Evolutionary conservation across 2,329 filamentous ascomycete genomes (phyloP).

Genomic region (Verticillium isaacii): DNA sequence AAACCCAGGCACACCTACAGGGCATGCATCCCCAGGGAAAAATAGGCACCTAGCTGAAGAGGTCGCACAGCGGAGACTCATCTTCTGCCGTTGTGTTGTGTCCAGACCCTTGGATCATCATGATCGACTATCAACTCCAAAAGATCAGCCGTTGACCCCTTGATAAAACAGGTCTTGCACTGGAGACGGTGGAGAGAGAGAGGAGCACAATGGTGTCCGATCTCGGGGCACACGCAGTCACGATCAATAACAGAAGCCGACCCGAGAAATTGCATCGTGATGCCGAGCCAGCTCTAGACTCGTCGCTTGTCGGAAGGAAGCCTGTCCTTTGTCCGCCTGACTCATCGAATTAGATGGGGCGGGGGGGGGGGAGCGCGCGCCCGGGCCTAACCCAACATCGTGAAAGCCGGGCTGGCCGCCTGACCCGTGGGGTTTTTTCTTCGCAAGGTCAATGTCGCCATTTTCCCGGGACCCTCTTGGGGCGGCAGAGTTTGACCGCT

Average conservation of each 20-base stretch:
- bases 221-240: neutral
- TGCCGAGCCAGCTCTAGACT: neutral
- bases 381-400: neutral
- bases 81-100: neutral
- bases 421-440: neutral
- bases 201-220: neutral
- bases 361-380: neutral
- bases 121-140: neutral
- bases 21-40: neutral
- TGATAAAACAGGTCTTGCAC: neutral
- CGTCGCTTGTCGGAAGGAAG: neutral
- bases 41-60: neutral
- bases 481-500: neutral
- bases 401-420: neutral
- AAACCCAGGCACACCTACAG: too few relatives aligned
- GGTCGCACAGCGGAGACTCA: neutral
- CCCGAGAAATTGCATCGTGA: neutral
- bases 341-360: neutral
- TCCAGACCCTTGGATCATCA: neutral
- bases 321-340: neutral
- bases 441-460: neutral
- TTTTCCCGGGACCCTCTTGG: neutral
- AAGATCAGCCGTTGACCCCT: neutral
- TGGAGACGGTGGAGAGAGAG: neutral
- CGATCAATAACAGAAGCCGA: neutral